Evolutionary conservation across 208 protist species (phyloP).

Genomic region (Ichthyophonus hoferi): DNA sequence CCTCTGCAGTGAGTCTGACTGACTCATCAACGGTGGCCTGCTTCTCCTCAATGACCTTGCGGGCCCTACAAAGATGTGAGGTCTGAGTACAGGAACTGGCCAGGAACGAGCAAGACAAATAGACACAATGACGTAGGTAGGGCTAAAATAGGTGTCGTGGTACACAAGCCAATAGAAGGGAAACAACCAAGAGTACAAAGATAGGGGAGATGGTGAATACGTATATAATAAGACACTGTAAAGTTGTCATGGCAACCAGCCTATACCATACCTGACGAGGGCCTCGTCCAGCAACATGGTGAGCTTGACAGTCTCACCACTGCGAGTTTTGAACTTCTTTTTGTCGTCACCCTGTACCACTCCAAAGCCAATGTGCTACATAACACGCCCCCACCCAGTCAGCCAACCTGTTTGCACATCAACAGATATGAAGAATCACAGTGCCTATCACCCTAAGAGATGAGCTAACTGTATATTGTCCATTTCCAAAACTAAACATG

Average conservation of each 20-base stretch:
- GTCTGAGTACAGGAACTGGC: too few relatives aligned
- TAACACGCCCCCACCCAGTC: too few relatives aligned
- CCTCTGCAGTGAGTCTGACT: slow-evolving; percentile 15
- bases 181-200: too few relatives aligned
- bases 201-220: slow-evolving; percentile 72
- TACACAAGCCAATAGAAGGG: too few relatives aligned
- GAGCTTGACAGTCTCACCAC: slow-evolving; percentile 85
- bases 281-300: slow-evolving; percentile 89
- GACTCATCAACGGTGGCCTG: neutral
- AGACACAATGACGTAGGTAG: too few relatives aligned
- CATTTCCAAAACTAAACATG: too few relatives aligned
- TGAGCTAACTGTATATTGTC: too few relatives aligned
- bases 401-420: too few relatives aligned
- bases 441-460: too few relatives aligned
- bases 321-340: slow-evolving; percentile 87
- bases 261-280: neutral
- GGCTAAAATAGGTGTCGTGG: too few relatives aligned
- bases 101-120: too few relatives aligned
- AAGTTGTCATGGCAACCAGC: neutral
- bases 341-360: slow-evolving; percentile 26
- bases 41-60: slow-evolving; percentile 62
- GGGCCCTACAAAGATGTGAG: neutral
- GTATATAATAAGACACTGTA: slow-evolving; percentile 66
- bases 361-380: slow-evolving; percentile 16
- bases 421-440: too few relatives aligned